These are phyloP conservation scores for Cornus florida DNA, from an alignment of 148 eudicot species.

Conservation along the genomic window DNA sequence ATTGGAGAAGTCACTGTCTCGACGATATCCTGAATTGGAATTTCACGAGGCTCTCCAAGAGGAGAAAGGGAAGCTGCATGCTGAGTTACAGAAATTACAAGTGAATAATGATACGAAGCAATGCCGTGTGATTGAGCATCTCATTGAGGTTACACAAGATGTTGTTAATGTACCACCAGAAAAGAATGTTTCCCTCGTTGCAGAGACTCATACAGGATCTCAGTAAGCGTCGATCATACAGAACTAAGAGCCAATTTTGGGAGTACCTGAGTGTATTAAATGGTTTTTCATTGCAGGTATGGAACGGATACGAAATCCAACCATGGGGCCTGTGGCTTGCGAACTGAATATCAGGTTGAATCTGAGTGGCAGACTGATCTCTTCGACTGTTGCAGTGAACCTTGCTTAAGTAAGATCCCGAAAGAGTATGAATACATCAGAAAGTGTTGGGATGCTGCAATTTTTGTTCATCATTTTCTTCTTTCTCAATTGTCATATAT, in stretches of 20 bases:
- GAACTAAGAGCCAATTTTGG: not conserved
- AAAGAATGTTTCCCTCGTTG: conserved; percentile 5
- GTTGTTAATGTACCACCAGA: conserved; percentile 14
- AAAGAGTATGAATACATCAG: not conserved
- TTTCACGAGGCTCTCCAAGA: conserved; percentile 38
- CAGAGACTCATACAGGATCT: not conserved
- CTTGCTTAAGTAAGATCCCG: conserved; percentile 7
- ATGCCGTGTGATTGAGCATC: conserved; percentile 39
- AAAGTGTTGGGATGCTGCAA: too few species aligned
- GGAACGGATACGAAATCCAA: conserved; percentile 1
- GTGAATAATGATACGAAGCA: conserved; percentile 25
- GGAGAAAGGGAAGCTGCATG: conserved; percentile 37
- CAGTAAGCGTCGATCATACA: not conserved
- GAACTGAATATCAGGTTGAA: not conserved
- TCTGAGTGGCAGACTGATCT: conserved; percentile 26
- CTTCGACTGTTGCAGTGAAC: conserved; percentile 24
- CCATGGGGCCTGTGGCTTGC: not conserved
- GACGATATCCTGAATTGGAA: conserved; percentile 30
- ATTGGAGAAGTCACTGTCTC: conserved; percentile 38
- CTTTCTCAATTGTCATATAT: too few species aligned
- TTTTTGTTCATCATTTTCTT: too few species aligned
- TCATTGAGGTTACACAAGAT: conserved; percentile 34
- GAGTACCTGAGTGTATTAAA: not conserved
- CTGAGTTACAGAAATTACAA: conserved; percentile 38
- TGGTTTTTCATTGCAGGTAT: not conserved